phyloP scores from a whole-genome alignment of 2,329 filamentous ascomycete genomes.

The Orbilia quercus region DNA sequence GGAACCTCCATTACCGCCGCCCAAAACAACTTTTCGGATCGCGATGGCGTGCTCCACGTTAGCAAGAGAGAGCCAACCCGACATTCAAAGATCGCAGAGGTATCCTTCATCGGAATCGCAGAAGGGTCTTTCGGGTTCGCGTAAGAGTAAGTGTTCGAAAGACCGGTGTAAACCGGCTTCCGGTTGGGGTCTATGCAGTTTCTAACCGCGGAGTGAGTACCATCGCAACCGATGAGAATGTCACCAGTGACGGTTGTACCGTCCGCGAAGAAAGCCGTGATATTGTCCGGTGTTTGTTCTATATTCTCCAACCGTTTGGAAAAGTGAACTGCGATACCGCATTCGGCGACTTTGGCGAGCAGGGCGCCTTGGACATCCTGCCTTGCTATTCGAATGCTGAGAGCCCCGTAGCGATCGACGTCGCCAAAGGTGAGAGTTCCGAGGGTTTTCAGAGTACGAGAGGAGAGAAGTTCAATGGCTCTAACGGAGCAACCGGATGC shows the following conservation, averaged over 20 bases:
- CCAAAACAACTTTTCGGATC: slow-evolving; percentile 42
- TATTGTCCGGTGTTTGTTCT: slow-evolving; percentile 28
- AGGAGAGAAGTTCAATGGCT: slow-evolving; percentile 67
- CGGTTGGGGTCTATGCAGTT: slow-evolving; percentile 44
- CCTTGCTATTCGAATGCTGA: slow-evolving; percentile 61
- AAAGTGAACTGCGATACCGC: slow-evolving; percentile 55
- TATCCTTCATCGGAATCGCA: slow-evolving; percentile 34
- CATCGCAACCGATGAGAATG: slow-evolving; percentile 62
- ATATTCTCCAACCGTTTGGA: slow-evolving; percentile 55
- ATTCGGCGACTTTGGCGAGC: slow-evolving; percentile 55
- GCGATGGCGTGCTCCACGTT: slow-evolving; percentile 43
- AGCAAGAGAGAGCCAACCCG: slow-evolving; percentile 42
- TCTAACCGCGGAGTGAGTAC: slow-evolving; percentile 61
- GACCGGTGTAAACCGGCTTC: slow-evolving; percentile 43
- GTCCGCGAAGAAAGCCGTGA: slow-evolving; percentile 60
- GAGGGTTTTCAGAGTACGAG: slow-evolving; percentile 20
- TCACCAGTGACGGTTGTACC: slow-evolving; percentile 59
- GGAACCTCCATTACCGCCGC: slow-evolving; percentile 42
- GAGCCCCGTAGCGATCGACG: slow-evolving; percentile 67
- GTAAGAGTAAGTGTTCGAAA: slow-evolving; percentile 46
- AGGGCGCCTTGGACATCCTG: slow-evolving; percentile 60
- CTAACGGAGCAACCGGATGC: slow-evolving; percentile 66
- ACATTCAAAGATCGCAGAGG: slow-evolving; percentile 40
- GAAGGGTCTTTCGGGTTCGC: slow-evolving; percentile 26
- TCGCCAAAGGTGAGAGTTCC: slow-evolving; percentile 67